Evolutionary conservation across 106 monocot species (phyloP).

Genomic region (Dioscorea zingiberensis): DNA sequence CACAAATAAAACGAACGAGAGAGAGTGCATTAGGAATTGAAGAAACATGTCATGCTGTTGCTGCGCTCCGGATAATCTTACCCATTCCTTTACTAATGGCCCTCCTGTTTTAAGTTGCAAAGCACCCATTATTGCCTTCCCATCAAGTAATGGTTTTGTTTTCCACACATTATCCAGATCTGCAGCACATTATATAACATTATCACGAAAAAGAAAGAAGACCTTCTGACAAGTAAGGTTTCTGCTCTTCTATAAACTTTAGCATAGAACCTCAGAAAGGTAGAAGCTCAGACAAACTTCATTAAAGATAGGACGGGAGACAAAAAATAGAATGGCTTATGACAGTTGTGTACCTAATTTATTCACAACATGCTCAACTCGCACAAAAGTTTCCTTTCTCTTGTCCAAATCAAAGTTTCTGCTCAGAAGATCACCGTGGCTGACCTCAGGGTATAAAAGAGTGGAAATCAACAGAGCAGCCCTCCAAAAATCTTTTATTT

Average conservation of each 20-base stretch:
- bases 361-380: constrained; percentile 31
- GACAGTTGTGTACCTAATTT: constrained; percentile 32
- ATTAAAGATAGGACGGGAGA: not conserved
- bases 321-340: not conserved
- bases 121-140: constrained; percentile 71
- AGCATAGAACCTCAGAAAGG: too few species aligned
- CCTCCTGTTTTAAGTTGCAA: constrained; percentile 74
- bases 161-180: constrained; percentile 80
- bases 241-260: too few species aligned
- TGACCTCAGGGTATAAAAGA: constrained; percentile 33
- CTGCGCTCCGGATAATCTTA: constrained; percentile 9
- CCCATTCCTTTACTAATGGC: constrained; percentile 72
- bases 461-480: constrained; percentile 67
- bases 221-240: too few species aligned
- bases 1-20: not conserved
- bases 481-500: constrained; percentile 90
- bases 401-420: constrained; percentile 24
- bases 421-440: constrained; percentile 12
- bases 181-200: constrained; percentile 5
- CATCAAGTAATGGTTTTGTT: constrained; percentile 77
- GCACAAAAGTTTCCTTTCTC: constrained; percentile 35
- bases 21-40: not conserved
- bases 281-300: not conserved
- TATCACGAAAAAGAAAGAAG: not conserved
- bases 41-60: not conserved